A percentile compares a stretch with the other conserved stretches of the same genome.
Evolutionary conservation across 495 filamentous ascomycete species (phyloP).

Genomic region (Bacidia gigantensis): DNA sequence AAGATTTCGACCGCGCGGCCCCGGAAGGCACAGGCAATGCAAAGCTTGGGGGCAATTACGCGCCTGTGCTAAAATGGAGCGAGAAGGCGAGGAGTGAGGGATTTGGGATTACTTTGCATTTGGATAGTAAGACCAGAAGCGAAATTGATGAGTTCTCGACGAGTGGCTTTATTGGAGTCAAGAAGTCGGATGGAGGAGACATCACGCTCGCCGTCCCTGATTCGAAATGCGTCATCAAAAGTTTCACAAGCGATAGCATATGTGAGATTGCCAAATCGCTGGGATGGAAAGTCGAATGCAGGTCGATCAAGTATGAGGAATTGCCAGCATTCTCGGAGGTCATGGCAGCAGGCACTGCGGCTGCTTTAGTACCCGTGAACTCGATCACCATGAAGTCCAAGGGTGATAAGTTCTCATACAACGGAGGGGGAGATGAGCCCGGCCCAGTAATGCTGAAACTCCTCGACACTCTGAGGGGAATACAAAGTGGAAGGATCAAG

Average conservation of each 20-base stretch:
- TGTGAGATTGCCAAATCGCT: conserved; percentile 51
- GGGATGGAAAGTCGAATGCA: conserved; percentile 53
- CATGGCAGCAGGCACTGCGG: conserved; percentile 84
- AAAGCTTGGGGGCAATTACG: conserved; percentile 70
- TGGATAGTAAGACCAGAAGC: conserved; percentile 64
- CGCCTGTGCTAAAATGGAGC: conserved; percentile 67
- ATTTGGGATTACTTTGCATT: conserved; percentile 74
- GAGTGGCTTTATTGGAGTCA: conserved; percentile 67
- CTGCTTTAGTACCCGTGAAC: conserved; percentile 77
- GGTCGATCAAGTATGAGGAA: conserved; percentile 67
- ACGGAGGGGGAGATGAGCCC: conserved; percentile 48
- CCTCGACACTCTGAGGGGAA: conserved; percentile 62
- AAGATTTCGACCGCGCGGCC: conserved; percentile 61
- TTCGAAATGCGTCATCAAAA: conserved; percentile 67
- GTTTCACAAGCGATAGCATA: conserved; percentile 61
- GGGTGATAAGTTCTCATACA: conserved; percentile 54
- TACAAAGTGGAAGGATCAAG: conserved; percentile 64
- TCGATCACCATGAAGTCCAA: conserved; percentile 62
- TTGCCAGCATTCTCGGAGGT: conserved; percentile 66
- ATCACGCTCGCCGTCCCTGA: conserved; percentile 67
- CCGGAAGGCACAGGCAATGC: conserved; percentile 61
- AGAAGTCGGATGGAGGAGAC: conserved; percentile 36
- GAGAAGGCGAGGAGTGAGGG: conserved; percentile 59
- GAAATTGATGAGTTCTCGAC: conserved; percentile 89
- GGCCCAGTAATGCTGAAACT: conserved; percentile 58